Evolutionary conservation across 805 yeast species (phyloP).

Genomic region (Jamesozyma gamospora): DNA sequence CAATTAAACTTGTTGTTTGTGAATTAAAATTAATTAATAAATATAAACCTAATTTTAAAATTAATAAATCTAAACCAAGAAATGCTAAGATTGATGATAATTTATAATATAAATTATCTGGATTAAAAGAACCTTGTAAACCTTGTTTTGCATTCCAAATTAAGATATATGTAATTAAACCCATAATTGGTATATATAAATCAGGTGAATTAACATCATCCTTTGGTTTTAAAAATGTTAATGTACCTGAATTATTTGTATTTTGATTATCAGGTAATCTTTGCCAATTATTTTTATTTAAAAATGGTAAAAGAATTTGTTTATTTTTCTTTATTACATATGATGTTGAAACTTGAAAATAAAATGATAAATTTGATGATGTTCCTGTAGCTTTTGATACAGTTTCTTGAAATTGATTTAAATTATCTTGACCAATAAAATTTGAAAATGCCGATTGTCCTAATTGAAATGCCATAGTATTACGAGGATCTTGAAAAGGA

Average conservation of each 20-base stretch:
- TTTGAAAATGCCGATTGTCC: conserved; percentile 67
- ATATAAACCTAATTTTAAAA: conserved; percentile 76
- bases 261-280: conserved; percentile 33
- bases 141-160: conserved; percentile 82
- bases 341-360: conserved; percentile 83
- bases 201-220: conserved; percentile 94
- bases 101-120: conserved; percentile 79
- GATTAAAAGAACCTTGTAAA: conserved; percentile 80
- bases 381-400: conserved; percentile 33
- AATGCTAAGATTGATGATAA: conserved; percentile 82
- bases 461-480: conserved; percentile 78
- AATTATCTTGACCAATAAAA: conserved; percentile 44
- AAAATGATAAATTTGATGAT: conserved; percentile 55
- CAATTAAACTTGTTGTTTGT: conserved; percentile 49
- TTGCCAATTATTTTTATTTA: conserved; percentile 73
- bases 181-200: conserved; percentile 90
- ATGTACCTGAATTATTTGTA: conserved; percentile 6
- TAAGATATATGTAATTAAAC: conserved; percentile 76
- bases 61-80: conserved; percentile 60
- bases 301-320: conserved; percentile 76
- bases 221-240: conserved; percentile 47
- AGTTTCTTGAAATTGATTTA: conserved; percentile 40
- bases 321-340: conserved; percentile 70
- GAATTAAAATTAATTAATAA: conserved; percentile 36
- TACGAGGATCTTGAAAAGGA: conserved; percentile 65